Conservation (phyloP, 129 eudicot genomes). For the Helichrysum umbraculigerum region DNA sequence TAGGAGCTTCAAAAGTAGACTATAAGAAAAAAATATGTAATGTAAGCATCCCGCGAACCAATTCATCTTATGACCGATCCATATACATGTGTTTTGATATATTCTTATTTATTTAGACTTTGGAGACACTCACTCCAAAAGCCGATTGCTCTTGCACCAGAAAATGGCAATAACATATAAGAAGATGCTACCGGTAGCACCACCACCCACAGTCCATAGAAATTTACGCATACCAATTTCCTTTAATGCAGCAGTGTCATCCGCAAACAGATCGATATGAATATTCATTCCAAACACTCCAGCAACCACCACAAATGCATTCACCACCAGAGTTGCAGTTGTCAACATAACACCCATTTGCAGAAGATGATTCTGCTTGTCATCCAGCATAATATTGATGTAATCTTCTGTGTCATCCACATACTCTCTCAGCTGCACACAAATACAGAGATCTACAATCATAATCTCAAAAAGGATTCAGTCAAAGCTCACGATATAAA, state of each 20-base stretch:
- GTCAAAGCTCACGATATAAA: not conserved
- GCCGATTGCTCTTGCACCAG: conserved; percentile 41
- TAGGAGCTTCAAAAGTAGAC: conserved; percentile 2
- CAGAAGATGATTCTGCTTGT: conserved; percentile 70
- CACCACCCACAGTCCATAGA: conserved; percentile 43
- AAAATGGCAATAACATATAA: conserved; percentile 37
- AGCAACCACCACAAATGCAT: conserved; percentile 56
- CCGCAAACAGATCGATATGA: conserved; percentile 25
- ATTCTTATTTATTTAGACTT: not conserved
- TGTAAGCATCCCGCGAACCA: not conserved
- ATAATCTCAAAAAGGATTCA: not conserved
- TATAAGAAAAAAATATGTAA: not conserved
- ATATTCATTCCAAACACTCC: conserved; percentile 71
- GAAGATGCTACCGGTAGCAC: conserved; percentile 33
- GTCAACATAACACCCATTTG: conserved; percentile 74
- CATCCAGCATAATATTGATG: conserved; percentile 72
- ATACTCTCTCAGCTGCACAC: conserved; percentile 54
- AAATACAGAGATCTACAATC: not conserved
- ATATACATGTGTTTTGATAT: not conserved
- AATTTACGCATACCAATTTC: conserved; percentile 30
- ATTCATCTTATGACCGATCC: not conserved
- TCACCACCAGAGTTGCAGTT: conserved; percentile 52
- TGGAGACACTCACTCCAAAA: conserved; percentile 29
- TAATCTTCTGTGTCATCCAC: conserved; percentile 73
- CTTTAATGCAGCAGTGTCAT: not conserved